These are phyloP conservation scores for Hyparrhenia diplandra DNA, from an alignment of 176 grass and related monocot species.

Conservation along the genomic window DNA sequence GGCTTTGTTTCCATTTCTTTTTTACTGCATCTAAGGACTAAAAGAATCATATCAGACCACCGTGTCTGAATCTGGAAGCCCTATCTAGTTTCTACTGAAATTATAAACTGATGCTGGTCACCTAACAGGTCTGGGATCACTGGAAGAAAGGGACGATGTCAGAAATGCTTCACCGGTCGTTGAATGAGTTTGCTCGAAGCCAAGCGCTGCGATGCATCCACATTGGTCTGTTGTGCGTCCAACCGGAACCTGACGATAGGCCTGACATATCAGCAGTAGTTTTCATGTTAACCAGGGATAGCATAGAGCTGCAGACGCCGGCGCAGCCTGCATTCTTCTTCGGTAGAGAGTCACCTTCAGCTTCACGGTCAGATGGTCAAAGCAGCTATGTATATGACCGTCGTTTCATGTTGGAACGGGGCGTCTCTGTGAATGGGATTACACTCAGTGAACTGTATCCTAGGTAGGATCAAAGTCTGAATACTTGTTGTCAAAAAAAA, in stretches of 20 bases:
- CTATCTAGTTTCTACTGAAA: not conserved
- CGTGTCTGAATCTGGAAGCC: not conserved
- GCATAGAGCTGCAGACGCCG: conserved; percentile 36
- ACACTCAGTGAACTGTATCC: conserved; percentile 29
- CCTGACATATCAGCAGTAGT: conserved; percentile 46
- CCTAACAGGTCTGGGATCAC: conserved; percentile 36
- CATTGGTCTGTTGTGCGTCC: conserved; percentile 57
- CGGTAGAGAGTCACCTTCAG: not conserved
- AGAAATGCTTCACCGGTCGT: conserved; percentile 16
- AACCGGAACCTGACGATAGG: conserved; percentile 29
- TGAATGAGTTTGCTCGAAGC: not conserved
- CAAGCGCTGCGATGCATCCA: conserved; percentile 44
- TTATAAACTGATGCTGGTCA: not conserved
- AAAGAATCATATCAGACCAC: not conserved
- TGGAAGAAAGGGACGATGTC: conserved; percentile 42
- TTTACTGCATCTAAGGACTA: not conserved
- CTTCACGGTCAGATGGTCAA: conserved; percentile 7
- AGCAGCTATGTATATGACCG: not conserved
- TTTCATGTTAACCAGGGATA: conserved; percentile 58
- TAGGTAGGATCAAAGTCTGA: conserved; percentile 27
- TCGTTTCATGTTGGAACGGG: not conserved
- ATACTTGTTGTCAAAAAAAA: too few relatives aligned
- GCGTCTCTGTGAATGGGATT: conserved; percentile 31
- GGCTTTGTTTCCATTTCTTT: not conserved
- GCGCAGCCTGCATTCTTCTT: conserved; percentile 46